phyloP scores from a whole-genome alignment of 345 rosid genomes.

The Stellera chamaejasme region DNA sequence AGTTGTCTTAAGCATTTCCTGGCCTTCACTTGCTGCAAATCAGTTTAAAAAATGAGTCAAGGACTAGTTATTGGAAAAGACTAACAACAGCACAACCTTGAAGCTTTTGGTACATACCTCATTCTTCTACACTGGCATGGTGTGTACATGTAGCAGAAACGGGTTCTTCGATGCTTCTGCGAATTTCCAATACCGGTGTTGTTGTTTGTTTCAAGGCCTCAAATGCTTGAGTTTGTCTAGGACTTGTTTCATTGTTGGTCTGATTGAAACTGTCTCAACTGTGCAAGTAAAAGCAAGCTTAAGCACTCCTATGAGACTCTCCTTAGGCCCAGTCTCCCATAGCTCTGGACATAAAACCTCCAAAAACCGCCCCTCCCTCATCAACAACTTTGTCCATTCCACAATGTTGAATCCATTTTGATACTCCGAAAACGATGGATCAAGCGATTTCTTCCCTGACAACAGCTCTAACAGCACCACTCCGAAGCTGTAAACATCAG shows the following conservation, averaged over 20 bases:
- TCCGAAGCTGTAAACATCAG: constrained; percentile 73
- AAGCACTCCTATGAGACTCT: constrained; percentile 35
- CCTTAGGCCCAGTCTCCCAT: constrained; percentile 48
- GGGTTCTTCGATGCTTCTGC: not conserved
- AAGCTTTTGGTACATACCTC: too few relatives aligned
- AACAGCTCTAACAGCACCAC: constrained; percentile 49
- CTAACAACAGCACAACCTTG: too few relatives aligned
- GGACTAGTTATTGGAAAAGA: too few relatives aligned
- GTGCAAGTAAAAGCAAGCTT: constrained; percentile 52
- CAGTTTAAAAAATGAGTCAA: too few relatives aligned
- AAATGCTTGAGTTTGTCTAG: constrained; percentile 48
- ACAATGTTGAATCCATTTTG: constrained; percentile 64
- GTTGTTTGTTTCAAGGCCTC: constrained; percentile 20
- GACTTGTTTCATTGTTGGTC: constrained; percentile 54
- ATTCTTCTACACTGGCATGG: too few relatives aligned
- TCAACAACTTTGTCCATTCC: constrained; percentile 51
- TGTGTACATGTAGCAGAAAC: not conserved
- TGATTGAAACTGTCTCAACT: constrained; percentile 36
- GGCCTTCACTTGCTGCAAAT: too few relatives aligned
- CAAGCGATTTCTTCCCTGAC: constrained; percentile 62
- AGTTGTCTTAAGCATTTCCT: too few relatives aligned
- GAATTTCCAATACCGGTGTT: not conserved
- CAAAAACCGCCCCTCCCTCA: constrained; percentile 37
- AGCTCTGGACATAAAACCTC: constrained; percentile 40
- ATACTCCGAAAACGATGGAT: constrained; percentile 56